Evolutionary conservation across 768 basidiomycete genomes (phyloP).

Genomic region (Amanita pallidorosea): DNA sequence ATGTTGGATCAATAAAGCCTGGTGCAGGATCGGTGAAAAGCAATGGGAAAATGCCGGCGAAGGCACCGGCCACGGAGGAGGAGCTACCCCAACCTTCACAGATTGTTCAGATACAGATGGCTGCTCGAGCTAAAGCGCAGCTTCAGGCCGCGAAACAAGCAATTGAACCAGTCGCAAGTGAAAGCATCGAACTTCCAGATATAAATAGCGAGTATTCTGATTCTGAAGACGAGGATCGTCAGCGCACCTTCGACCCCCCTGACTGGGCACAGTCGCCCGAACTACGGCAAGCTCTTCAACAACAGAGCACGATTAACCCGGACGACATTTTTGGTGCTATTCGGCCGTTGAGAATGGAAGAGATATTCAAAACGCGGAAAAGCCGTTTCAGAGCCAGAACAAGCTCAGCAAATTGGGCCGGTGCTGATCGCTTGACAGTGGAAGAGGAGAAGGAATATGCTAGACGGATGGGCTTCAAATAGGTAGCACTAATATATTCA

Average conservation of each 20-base stretch:
- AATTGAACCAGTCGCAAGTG: conserved; percentile 43
- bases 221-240: conserved; percentile 83
- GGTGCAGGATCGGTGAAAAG: conserved; percentile 21
- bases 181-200: conserved; percentile 87
- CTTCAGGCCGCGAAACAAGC: conserved; percentile 45
- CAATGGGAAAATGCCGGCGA: conserved; percentile 36
- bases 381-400: conserved; percentile 83
- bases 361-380: conserved; percentile 73
- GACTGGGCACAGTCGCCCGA: conserved; percentile 91
- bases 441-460: conserved; percentile 87
- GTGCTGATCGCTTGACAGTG: conserved; percentile 76
- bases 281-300: conserved; percentile 64
- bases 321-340: conserved; percentile 91
- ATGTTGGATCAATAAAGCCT: conserved; percentile 23
- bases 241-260: conserved; percentile 63
- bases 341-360: conserved; percentile 81
- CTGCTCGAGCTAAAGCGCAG: conserved; percentile 59
- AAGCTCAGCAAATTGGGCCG: conserved; percentile 93
- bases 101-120: conserved; percentile 55
- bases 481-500: conserved; percentile 2
- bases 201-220: conserved; percentile 96
- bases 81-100: conserved; percentile 53
- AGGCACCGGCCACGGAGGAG: conserved; percentile 23
- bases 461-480: conserved; percentile 78
- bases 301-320: conserved; percentile 81